Evolutionary conservation across 805 yeast genomes (phyloP), one percentile per base, ranked within the genome.

Genomic region (Pichia thaimueangensis): DNA sequence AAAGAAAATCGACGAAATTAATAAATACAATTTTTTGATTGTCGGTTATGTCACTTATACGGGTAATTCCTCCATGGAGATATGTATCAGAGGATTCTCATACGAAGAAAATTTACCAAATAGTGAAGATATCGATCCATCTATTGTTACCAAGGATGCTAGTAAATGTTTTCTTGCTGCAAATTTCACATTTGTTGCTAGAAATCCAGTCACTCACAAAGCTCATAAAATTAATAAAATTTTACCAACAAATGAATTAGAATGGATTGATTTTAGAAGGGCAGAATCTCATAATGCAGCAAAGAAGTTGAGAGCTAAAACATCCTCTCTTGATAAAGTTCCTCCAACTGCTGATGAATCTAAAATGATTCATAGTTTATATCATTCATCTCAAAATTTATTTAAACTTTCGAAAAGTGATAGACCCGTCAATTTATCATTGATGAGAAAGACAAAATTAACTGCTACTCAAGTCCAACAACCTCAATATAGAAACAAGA

Each of bases 21-120:
- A 72, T 43, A 76, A 78, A 48, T 82, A 74, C 63, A 86, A 87
- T 63, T 80, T 91, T 53, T 73, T 87, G 23, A 65, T 89, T 47
- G 88, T 93, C 24, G 97, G 97, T n/a, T 71, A 80, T 39, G 96
- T 88, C 33, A 81, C 94, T 8, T 89, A 95, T 86, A 89, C 96
- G 0, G 97, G 97, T 45, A 71, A 86, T 47, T 85, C 95, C 1
- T 88, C 96, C 1, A 89, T 89, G 96, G 97, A 89, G 64, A 89
- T 89, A 56, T 76, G 88, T 36, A 93, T 89, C 53, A 83, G 79
- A 57, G 97, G 96, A 2, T 84, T 86, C 49, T 80, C 94, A 3
- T 80, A 78, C 43, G 80, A 76, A 40, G 74, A 70, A 12, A 68
- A 68, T 8, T 49, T 77, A 8, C 85, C 85, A 5, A 35, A 37